Conservation (phyloP, 2,329 filamentous ascomycete species). For the Hyphodiscus sp. region DNA sequence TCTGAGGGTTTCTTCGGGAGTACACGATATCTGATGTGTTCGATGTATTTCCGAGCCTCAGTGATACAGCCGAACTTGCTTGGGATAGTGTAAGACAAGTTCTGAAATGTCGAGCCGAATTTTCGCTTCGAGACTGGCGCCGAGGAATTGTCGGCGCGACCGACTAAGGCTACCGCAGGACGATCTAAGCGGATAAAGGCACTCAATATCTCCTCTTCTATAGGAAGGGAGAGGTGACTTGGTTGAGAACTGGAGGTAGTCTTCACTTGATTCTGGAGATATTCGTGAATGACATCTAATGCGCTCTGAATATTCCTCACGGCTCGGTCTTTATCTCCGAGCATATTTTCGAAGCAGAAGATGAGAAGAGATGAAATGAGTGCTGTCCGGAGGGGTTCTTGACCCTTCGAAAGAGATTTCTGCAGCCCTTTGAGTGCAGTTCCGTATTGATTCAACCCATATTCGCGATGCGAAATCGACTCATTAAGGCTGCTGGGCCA, state of each 20-base stretch:
- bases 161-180: too few species aligned
- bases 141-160: too few species aligned
- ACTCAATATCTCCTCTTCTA: too few species aligned
- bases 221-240: slow-evolving; percentile 17
- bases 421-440: not conserved
- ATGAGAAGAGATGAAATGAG: slow-evolving; percentile 22
- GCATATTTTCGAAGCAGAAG: slow-evolving; percentile 22
- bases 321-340: slow-evolving; percentile 9
- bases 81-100: too few species aligned
- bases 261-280: slow-evolving; percentile 2
- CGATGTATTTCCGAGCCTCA: too few species aligned
- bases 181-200: slow-evolving; percentile 18
- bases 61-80: too few species aligned
- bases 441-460: not conserved
- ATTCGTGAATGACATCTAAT: slow-evolving; percentile 12
- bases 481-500: too few species aligned
- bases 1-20: too few species aligned
- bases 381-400: slow-evolving; percentile 15
- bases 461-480: not conserved
- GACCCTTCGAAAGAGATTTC: not conserved
- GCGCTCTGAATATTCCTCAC: slow-evolving; percentile 7
- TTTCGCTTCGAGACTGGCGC: too few species aligned
- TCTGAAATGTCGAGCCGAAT: too few species aligned
- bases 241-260: not conserved
- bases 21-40: too few species aligned